These are phyloP conservation scores for Kalmusia sp. DNA, from an alignment of 2,329 filamentous ascomycete genomes.

Conservation along the genomic window DNA sequence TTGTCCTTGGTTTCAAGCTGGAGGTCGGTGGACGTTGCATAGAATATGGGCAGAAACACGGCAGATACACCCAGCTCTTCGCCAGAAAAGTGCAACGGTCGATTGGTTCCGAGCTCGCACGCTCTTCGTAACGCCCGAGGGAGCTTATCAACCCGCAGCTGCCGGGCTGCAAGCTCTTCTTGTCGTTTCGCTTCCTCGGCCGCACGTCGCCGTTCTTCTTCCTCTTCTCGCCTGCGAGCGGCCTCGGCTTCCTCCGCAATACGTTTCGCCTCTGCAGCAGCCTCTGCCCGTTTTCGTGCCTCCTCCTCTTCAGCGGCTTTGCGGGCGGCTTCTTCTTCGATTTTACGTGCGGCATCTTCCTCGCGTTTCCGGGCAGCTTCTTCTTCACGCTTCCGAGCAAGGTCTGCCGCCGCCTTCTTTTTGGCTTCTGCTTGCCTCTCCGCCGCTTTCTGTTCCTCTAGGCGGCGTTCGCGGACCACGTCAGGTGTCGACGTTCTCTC, in stretches of 20 bases:
- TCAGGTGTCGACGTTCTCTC: constrained; percentile 44
- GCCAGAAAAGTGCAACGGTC: constrained; percentile 47
- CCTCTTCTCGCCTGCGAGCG: constrained; percentile 38
- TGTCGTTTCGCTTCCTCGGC: constrained; percentile 39
- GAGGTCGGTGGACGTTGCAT: constrained; percentile 41
- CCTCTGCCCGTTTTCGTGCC: constrained; percentile 34
- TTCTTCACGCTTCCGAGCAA: constrained; percentile 30
- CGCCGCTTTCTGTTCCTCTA: constrained; percentile 41
- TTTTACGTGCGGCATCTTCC: constrained; percentile 34
- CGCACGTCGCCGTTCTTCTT: constrained; percentile 35
- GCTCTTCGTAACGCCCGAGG: constrained; percentile 45
- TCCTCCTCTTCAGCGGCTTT: constrained; percentile 40
- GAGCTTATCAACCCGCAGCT: constrained; percentile 43
- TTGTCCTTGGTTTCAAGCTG: constrained; percentile 22
- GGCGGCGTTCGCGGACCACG: constrained; percentile 39
- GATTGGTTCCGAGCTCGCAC: constrained; percentile 44
- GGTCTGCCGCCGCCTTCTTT: constrained; percentile 35
- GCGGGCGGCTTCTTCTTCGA: constrained; percentile 34
- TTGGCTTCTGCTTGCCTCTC: constrained; percentile 24
- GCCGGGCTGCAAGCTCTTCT: constrained; percentile 38
- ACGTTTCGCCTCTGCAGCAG: constrained; percentile 38
- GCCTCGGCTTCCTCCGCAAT: constrained; percentile 42
- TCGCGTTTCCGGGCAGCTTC: constrained; percentile 25
- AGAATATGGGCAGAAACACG: constrained; percentile 48
- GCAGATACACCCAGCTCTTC: constrained; percentile 48